These are phyloP conservation scores for Alternaria sp. DNA, from an alignment of 2,329 filamentous ascomycete genomes.

Conservation along the genomic window DNA sequence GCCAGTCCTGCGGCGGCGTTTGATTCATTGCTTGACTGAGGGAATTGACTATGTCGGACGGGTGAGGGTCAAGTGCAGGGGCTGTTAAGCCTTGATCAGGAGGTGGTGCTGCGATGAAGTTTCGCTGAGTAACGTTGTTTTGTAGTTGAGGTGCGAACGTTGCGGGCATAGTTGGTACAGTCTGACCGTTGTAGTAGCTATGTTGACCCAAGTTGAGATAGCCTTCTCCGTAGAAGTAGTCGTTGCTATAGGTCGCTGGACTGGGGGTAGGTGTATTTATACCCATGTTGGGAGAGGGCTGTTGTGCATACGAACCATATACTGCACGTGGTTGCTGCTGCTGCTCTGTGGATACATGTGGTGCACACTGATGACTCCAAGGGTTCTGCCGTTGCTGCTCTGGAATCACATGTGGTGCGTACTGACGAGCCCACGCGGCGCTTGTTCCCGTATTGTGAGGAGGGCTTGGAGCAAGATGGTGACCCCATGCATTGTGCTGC, in stretches of 20 bases:
- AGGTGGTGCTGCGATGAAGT: background rate
- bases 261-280: background rate
- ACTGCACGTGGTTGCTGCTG: background rate
- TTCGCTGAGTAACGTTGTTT: background rate
- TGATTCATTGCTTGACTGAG: background rate
- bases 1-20: slow-evolving; percentile 1
- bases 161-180: background rate
- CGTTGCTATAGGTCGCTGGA: background rate
- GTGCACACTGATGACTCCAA: background rate
- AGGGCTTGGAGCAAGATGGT: no score
- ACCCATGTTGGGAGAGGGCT: background rate
- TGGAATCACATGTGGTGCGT: background rate
- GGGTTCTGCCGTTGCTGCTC: background rate
- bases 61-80: background rate
- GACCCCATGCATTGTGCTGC: no score
- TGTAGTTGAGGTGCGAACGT: background rate
- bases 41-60: background rate
- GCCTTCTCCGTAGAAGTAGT: background rate
- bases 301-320: background rate
- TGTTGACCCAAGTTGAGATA: background rate
- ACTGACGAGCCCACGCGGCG: background rate
- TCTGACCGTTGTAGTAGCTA: background rate
- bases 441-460: no score
- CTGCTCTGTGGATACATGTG: background rate
- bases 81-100: background rate